Conservation (phyloP, 805 yeast genomes). For the Lachancea dasiensis region DNA sequence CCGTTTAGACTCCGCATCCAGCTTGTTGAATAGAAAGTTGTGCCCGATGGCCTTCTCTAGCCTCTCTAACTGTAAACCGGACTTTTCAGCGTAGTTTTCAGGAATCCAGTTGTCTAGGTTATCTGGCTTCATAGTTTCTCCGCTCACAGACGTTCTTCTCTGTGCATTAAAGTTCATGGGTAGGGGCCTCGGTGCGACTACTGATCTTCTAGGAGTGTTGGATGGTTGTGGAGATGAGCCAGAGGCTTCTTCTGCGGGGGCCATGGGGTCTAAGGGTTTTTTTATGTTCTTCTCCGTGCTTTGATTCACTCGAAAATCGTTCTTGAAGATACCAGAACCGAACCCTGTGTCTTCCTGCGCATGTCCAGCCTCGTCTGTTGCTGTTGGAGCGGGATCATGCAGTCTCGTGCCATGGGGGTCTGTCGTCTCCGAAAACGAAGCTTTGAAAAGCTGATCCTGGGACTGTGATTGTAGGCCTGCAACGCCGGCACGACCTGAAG, state of each 20-base stretch:
- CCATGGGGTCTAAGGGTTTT: conserved; percentile 20
- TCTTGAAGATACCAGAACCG: conserved; percentile 22
- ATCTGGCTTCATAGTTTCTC: conserved; percentile 78
- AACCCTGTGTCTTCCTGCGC: conserved; percentile 1
- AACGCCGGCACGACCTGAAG: conserved; percentile 21
- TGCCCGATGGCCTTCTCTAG: conserved; percentile 66
- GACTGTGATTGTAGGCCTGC: conserved; percentile 3
- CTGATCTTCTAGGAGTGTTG: conserved; percentile 11
- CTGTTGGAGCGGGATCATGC: conserved; percentile 40
- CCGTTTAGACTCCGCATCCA: conserved; percentile 70
- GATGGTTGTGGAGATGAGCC: conserved; percentile 18
- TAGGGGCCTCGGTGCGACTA: conserved; percentile 27
- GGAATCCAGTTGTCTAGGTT: conserved; percentile 76
- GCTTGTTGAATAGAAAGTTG: conserved; percentile 78
- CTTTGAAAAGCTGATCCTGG: conserved; percentile 39
- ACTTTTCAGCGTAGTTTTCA: conserved; percentile 46
- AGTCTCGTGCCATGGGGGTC: conserved; percentile 52
- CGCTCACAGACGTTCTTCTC: conserved; percentile 86
- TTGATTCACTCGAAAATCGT: conserved; percentile 26
- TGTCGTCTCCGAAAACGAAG: conserved; percentile 53
- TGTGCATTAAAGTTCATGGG: conserved; percentile 66
- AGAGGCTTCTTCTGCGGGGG: conserved; percentile 21
- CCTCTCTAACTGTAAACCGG: conserved; percentile 57
- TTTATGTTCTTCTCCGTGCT: conserved; percentile 16
- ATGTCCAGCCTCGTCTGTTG: conserved; percentile 8